Base-by-base conservation (phyloP, 2,329 filamentous ascomycete species). In the Amphichorda felina region DNA sequence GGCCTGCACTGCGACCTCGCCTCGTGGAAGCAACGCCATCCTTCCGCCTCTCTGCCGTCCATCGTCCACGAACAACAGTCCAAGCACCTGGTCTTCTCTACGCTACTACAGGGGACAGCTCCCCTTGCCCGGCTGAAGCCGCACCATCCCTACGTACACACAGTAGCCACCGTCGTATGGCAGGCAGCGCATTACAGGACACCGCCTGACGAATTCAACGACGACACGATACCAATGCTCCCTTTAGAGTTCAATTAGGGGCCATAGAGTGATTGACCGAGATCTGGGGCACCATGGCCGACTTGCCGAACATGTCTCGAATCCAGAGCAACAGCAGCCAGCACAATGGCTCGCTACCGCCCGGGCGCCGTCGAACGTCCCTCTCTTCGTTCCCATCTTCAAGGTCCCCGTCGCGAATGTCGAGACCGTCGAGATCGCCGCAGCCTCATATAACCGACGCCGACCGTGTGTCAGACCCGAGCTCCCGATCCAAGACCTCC, bases 331-430 rank as follows among this genome's bases (percentile, higher is more conserved):
- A 60, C 46, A 60, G 47, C 36, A 50, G 48, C 19, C 51, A 44
- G 40, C 42, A 50, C 41, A 58, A 56, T 50, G 50, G 44, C 41
- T 53, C 51, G 24, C 36, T 48, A 34, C 36, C 35, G 9, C 40
- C 48, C 7, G 33, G 30, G 30, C 49, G 50, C 29, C 52, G 52
- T 46, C 59, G 68, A 48, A 66, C 70, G 29, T 82, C 78, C n/a
- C 59, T 81, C 33, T 72, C 75, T 18, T 80, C 76, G 29, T 75
- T 79, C 48, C 71, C 75, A 40, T 68, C 70, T 9, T 72, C 74
- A 34, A 64, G 71, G 39, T 70, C 71, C 32, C 61, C 66, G 34
- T 76, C 72, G 37, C 64, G 72, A 48, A 70, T 75, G 63, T 75
- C 72, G 37, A 63, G 69, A 39, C 68, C 70, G 30, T 61, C 70